Evolutionary conservation across 164 flowering plant species (phyloP).

Genomic region (Hamamelis virginiana): DNA sequence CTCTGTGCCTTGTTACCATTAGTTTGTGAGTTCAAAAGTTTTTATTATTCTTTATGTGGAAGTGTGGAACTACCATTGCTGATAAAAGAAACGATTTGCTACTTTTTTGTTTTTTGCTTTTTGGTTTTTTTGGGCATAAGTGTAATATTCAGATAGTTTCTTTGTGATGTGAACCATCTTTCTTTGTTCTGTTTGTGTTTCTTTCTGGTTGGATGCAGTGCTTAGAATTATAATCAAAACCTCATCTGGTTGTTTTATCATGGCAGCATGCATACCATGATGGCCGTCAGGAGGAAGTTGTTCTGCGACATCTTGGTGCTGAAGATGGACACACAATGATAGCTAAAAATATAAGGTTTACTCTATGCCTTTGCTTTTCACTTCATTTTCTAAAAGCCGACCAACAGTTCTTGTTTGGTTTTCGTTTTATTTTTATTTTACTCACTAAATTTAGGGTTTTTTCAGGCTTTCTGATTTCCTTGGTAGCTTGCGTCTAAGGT

Average conservation of each 20-base stretch:
- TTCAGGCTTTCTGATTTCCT: conserved; percentile 92
- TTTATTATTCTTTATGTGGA: no score
- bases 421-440: background rate
- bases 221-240: background rate
- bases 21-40: no score
- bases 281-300: conserved; percentile 85
- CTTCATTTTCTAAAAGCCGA: background rate
- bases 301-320: conserved; percentile 79
- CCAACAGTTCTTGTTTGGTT: background rate
- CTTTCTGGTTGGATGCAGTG: background rate
- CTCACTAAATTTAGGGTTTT: conserved; percentile 4
- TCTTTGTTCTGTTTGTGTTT: background rate
- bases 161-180: background rate
- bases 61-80: no score
- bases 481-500: conserved; percentile 51
- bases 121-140: no score
- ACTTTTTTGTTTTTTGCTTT: no score
- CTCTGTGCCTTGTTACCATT: no score
- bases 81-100: no score
- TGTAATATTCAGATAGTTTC: background rate
- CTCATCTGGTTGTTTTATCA: conserved; percentile 2
- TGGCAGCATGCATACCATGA: conserved; percentile 91
- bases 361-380: background rate
- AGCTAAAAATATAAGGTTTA: conserved; percentile 80
- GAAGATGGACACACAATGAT: conserved; percentile 84